Evolutionary conservation across 345 rosid genomes (phyloP).

Genomic region (Mallotus nudiflorus): DNA sequence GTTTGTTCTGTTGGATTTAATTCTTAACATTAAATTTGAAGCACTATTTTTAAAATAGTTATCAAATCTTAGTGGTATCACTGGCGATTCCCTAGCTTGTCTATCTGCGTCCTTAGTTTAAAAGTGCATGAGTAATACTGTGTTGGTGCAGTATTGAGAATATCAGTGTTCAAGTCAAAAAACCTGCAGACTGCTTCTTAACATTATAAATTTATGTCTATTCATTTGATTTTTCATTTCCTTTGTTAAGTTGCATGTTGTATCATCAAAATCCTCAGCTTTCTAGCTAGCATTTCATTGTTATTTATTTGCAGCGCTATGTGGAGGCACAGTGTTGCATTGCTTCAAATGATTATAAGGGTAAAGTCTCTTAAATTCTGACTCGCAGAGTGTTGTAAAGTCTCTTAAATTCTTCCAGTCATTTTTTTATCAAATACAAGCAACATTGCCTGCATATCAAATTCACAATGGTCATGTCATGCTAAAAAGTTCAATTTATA

Average conservation of each 20-base stretch:
- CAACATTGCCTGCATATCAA: background rate
- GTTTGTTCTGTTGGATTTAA: background rate
- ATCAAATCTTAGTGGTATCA: no score
- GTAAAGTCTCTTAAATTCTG: slow-evolving; percentile 29
- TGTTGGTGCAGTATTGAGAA: background rate
- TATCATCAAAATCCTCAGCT: slow-evolving; percentile 1
- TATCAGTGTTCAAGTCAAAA: background rate
- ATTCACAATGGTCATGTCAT: background rate
- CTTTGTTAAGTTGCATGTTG: slow-evolving; percentile 2
- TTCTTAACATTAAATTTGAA: background rate
- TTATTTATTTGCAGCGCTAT: slow-evolving; percentile 68
- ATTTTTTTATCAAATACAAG: background rate
- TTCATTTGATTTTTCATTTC: background rate
- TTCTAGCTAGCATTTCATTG: slow-evolving; percentile 4
- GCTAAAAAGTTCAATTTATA: background rate
- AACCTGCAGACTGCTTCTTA: no score
- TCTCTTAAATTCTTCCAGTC: background rate
- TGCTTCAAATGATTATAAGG: slow-evolving; percentile 92
- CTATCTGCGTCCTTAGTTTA: no score
- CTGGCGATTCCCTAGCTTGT: no score
- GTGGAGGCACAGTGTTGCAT: slow-evolving; percentile 95
- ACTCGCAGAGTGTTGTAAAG: background rate
- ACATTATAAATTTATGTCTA: background rate
- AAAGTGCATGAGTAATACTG: no score
- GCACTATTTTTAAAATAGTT: no score